Base-by-base conservation (phyloP, 1,284 basidiomycete genomes). In the Stereum hirsutum region DNA sequence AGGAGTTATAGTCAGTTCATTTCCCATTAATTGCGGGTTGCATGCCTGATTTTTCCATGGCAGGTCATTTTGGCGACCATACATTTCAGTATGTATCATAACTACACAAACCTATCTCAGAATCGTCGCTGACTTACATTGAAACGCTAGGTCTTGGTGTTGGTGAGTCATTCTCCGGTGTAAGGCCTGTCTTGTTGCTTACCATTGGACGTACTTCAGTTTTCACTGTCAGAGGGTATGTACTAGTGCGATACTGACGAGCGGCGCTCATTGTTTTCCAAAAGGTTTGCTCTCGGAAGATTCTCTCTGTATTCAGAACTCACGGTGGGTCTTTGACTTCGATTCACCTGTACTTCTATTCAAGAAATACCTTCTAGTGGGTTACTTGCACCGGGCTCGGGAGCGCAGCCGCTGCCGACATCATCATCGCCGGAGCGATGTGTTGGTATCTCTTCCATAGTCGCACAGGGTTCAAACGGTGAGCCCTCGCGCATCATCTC, bases 381-480 rank as follows among this genome's bases (percentile, higher is more conserved):
- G 52, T 59, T 27, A 59, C 59, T 3, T 56, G 53, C 41, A 45
- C 54, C 19, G 57, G 59, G 6, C 48, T 61, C 15, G 57, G 58
- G 10, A 44, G 52, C 15, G 59, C 58, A 0, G 59, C 58, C 3
- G 53, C 54, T 3, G 54, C 57, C 11, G 59, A 61, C 39, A 51
- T 61, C 34, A 33, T 55, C 31, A 61, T 61, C 34, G 58, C 58
- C 7, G 34, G 45, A 6, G 52, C 59, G 11, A 59, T 60, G 49
- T 57, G 57, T 32, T 57, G 54, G 27, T 59, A 55, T 34, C 47
- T 61, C 17, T 51, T 51, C 36, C 52, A 45, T 31, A 59, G 55
- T 26, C 54, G 57, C 5, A 61, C 58, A 4, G 59, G 59, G 1
- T 56, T 60, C 31, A 53, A 52, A 43, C 44, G 53, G 58, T 60